Evolutionary conservation across 2,329 filamentous ascomycete species (phyloP), one percentile per base, ranked within the genome.

Genomic region (Emmonsia crescens): DNA sequence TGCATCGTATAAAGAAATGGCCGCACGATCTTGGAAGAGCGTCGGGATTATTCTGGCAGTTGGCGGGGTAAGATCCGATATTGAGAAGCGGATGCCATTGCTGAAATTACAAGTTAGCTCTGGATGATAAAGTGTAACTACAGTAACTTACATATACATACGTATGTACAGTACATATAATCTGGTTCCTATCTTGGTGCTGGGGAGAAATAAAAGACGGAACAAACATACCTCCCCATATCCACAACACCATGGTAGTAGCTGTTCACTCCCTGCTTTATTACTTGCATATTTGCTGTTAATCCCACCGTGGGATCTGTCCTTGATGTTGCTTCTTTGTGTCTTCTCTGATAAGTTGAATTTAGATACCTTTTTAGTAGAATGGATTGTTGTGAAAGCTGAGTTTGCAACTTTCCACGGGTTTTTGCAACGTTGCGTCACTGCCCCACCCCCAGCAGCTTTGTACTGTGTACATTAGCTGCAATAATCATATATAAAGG

Each of bases 51-150:
- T 84, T 29, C 91, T 87, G 29, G 88, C 81, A 46, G 79, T 83
- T 3, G 85, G 83, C 27, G 88, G 86, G 3, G 85, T 82, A n/a
- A 95, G 81, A 66, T 91, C 86, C 9, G 91, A 89, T 69, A 96
- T 90, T 52, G 90, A 93, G 79, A 96, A 96, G 61, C 92, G 89
- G 69, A 96, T 93, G 68, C 91, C 92, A 78, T 96, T 96, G 79
- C 91, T 74, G 12, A 21, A 60, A 21, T 21, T 10, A 48, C 38
- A 14, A 4, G 12, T 55, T 31, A 44, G 49, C 36, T 60, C 19
- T 55, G 33, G 24, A 55, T 27, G 27, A 55, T 59, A 16, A 57
- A 57, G 44, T 42, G n/a, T 38, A 42, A 29, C 31, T 58, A 19
- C 42, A 54, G 27, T 14, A 27, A 27, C 12, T 49, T 33, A 52